Conservation (phyloP, 2,329 filamentous ascomycete genomes). For the Cordyceps javanica region DNA sequence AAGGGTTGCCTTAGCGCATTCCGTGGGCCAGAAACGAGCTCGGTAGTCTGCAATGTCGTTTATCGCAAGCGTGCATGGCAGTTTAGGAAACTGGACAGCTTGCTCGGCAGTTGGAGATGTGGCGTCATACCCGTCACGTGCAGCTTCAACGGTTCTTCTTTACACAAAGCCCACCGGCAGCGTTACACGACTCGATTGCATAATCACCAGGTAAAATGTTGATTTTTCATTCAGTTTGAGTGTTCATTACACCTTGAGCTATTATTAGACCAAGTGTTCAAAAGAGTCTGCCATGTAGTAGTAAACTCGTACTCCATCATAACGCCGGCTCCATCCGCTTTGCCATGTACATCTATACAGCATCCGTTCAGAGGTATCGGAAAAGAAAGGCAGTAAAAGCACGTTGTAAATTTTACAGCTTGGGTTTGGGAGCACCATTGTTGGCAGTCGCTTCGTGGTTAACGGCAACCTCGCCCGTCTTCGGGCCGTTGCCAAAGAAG, state of each 20-base stretch:
- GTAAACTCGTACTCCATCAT: not conserved
- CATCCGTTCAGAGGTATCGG: not conserved
- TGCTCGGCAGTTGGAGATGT: not conserved
- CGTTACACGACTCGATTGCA: too few relatives aligned
- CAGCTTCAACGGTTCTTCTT: not conserved
- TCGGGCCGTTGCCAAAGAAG: constrained; percentile 83
- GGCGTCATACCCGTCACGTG: constrained; percentile 7
- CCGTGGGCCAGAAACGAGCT: not conserved
- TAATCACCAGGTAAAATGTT: not conserved
- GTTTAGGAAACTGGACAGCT: not conserved
- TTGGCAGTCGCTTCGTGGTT: constrained; percentile 80
- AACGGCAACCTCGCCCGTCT: constrained; percentile 70
- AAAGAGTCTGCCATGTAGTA: not conserved
- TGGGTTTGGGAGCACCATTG: constrained; percentile 31
- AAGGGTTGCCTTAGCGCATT: not conserved
- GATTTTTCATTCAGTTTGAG: not conserved
- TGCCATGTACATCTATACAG: not conserved
- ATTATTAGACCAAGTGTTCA: not conserved
- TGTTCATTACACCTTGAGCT: not conserved
- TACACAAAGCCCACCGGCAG: not conserved
- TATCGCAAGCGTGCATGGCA: not conserved
- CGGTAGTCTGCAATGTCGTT: not conserved
- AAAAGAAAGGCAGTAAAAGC: not conserved
- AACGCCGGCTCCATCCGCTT: not conserved
- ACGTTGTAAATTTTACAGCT: constrained; percentile 31